phyloP scores from a whole-genome alignment of 1,139 yeast species.

The Candida frijolesensis region DNA sequence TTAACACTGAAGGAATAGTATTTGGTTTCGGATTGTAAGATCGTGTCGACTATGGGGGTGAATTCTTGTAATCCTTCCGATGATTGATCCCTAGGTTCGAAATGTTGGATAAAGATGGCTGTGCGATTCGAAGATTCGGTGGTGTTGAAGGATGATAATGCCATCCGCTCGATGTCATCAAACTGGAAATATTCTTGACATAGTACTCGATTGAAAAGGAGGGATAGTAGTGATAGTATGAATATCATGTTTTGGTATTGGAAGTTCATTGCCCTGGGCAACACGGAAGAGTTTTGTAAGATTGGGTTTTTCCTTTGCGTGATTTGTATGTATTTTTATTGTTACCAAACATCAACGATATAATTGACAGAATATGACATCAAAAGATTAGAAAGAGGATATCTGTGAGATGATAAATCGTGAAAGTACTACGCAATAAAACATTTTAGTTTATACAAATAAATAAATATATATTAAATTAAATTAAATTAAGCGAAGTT shows the following conservation, averaged over 20 bases:
- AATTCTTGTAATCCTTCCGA: conserved; percentile 43
- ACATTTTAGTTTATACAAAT: no score
- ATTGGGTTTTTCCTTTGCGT: background rate
- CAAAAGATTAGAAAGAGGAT: no score
- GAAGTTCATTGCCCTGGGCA: background rate
- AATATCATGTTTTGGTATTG: background rate
- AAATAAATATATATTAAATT: no score
- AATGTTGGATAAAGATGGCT: background rate
- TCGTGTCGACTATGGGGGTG: conserved; percentile 43
- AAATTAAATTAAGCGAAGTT: no score
- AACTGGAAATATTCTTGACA: conserved; percentile 1
- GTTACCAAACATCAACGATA: no score
- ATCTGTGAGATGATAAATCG: no score
- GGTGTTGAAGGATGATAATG: background rate
- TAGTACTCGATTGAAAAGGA: background rate
- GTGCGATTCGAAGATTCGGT: background rate
- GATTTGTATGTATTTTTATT: no score
- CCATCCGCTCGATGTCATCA: background rate
- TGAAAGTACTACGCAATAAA: no score
- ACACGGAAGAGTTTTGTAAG: background rate
- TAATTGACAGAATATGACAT: no score
- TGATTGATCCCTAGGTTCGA: conserved; percentile 4
- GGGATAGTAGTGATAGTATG: background rate
- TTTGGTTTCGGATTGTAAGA: conserved; percentile 42
- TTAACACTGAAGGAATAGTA: conserved; percentile 49